Percentiles rank a stretch among this genome's conserved stretches.
Conservation (phyloP, 1,284 basidiomycete species). For the Ganoderma lingzhi region DNA sequence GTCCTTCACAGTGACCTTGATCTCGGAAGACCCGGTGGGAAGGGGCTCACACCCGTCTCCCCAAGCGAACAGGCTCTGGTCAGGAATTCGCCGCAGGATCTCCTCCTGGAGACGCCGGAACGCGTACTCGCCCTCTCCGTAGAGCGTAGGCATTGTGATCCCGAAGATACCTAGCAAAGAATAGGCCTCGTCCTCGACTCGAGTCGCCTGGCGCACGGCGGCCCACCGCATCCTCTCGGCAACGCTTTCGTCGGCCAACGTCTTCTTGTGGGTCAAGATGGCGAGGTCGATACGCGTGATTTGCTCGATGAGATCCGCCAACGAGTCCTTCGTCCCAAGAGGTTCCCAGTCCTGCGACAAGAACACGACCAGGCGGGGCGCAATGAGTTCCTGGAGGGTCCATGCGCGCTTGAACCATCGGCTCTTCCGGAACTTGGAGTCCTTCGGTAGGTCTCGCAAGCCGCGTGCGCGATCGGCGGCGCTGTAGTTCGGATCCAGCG, state of each 20-base stretch:
- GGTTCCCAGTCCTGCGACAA: neutral
- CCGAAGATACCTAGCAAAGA: slow-evolving; percentile 10
- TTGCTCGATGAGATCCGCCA: neutral
- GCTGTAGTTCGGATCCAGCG: too few relatives aligned
- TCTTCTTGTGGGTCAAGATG: neutral
- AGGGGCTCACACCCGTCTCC: neutral
- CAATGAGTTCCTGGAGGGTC: slow-evolving; percentile 16
- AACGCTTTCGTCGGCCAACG: neutral
- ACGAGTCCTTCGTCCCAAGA: neutral
- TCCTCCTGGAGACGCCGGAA: slow-evolving; percentile 12
- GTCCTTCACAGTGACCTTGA: too few relatives aligned
- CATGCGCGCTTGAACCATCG: slow-evolving; percentile 6
- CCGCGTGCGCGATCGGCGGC: too few relatives aligned
- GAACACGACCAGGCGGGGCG: slow-evolving; percentile 6
- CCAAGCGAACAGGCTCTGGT: slow-evolving; percentile 5
- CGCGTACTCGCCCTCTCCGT: slow-evolving; percentile 10
- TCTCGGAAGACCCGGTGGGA: neutral
- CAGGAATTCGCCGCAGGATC: slow-evolving; percentile 7
- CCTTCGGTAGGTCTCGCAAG: neutral
- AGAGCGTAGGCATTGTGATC: slow-evolving; percentile 7
- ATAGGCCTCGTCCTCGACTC: slow-evolving; percentile 13
- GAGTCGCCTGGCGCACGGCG: neutral
- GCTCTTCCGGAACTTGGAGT: neutral
- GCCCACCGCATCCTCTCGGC: slow-evolving; percentile 12
- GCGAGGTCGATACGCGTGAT: neutral